Base-by-base conservation (phyloP, 2,329 filamentous ascomycete species). In the Claviceps capensis region DNA sequence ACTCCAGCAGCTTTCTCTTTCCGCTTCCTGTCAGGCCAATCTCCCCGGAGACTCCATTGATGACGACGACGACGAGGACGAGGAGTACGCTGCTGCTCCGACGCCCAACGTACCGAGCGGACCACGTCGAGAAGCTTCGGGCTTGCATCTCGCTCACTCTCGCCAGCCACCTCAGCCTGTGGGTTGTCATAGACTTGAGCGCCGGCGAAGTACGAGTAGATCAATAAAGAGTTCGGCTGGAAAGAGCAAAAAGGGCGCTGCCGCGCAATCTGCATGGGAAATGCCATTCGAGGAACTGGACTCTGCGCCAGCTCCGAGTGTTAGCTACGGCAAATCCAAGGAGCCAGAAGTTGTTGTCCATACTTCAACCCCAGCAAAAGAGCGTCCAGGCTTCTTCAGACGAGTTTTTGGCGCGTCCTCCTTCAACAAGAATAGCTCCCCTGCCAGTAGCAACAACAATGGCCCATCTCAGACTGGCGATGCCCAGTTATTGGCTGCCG, bases 371-470 rank as follows among this genome's bases (percentile, higher is more conserved):
- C 68, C 67, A 52, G 64, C 73, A 50, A 87, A 85, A 63, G 83
- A 88, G 61, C 81, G 82, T 53, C 86, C 80, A 8, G 90, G 93
- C 19, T 97, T 98, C 72, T 97, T 97, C 72, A 82, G 88, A 60
- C 82, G 91, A 56, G 86, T 97, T 41, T 97, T 97, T 71, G 87
- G 74, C 45, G 85, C 83, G 8, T 85, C 83, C 9, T 81, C 85
- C 30, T 34, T 34, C 1, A 34, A 34, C 38, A 86, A 77, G 63
- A 77, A 69, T 48, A 73, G 14, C 22, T 22, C 40, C 30, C 7
- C 38, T 41, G 30, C 17, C 51, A 46, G 52, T 52, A 51, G 26
- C 47, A 51, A 11, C 26, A 19, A 38, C 1, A 19, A 17, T 43
- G 5, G 5, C 16, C 11, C n/a, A 5, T 22, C 42, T 36, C 53